Evolutionary conservation across 495 filamentous ascomycete genomes (phyloP).

Genomic region (Lentithecium fluviatile): DNA sequence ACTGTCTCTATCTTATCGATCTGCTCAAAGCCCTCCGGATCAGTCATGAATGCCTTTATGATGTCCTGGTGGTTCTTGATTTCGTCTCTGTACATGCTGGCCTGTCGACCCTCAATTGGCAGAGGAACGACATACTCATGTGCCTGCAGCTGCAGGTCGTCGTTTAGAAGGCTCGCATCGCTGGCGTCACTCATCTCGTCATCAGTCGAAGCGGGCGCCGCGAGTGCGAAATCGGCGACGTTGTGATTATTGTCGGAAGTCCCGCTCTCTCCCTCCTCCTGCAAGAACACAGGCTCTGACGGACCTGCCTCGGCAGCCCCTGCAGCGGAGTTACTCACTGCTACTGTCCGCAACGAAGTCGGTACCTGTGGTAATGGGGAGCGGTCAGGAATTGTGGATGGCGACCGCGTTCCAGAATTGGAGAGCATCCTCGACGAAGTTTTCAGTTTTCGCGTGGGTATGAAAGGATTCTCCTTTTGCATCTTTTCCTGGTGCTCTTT

Average conservation of each 20-base stretch:
- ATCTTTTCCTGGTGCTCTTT: background rate
- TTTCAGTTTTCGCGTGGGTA: background rate
- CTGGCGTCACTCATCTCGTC: background rate
- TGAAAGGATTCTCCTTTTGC: background rate
- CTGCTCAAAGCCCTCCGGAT: slow-evolving; percentile 7
- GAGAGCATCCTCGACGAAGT: background rate
- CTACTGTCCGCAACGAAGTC: slow-evolving; percentile 5
- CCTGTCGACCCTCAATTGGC: slow-evolving; percentile 18
- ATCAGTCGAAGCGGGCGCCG: background rate
- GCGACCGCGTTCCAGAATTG: slow-evolving; percentile 14
- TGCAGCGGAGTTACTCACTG: background rate
- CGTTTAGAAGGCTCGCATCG: slow-evolving; percentile 19
- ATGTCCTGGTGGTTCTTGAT: slow-evolving; percentile 3
- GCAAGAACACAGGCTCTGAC: background rate
- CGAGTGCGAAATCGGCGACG: background rate
- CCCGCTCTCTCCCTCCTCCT: background rate
- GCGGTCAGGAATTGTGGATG: slow-evolving; percentile 27
- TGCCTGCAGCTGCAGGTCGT: slow-evolving; percentile 16
- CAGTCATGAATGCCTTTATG: background rate
- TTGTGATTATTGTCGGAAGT: background rate
- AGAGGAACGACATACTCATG: slow-evolving; percentile 24
- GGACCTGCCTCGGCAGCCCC: background rate
- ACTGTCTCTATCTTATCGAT: slow-evolving; percentile 4
- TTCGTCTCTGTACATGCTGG: slow-evolving; percentile 6
- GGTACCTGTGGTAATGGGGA: slow-evolving; percentile 4